Evolutionary conservation across 345 rosid species (phyloP), one percentile per base, ranked within the genome.

Genomic region (Gossypioides kirkii): DNA sequence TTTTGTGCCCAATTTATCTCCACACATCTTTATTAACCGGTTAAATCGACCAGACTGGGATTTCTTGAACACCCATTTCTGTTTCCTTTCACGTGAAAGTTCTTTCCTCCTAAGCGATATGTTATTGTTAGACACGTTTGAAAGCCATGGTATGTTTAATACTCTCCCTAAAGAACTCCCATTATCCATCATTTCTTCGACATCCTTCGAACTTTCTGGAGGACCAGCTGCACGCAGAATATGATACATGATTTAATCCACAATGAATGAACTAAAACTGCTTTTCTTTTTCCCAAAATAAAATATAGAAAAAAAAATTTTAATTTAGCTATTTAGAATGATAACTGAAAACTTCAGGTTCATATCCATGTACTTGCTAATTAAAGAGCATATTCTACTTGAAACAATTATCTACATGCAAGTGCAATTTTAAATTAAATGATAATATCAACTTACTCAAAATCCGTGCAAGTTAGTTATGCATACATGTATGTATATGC

Each of bases 31-130:
- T 58, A 83, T 70, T 68, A 87, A 53, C 55, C 62, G 73, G 3
- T 73, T 53, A 73, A 86, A 82, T 64, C 84, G 91, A 28, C 45
- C 63, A 2, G 32, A 80, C 4, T 82, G 76, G 32, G 73, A 54
- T 26, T 64, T 71, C 66, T 82, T 87, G 83, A 68, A 82, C 70
- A 85, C 54, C 77, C 83, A 86, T 62, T 73, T 89, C 56, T 73
- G 81, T 73, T 92, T 95, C 80, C 96, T 89, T 41, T 77, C 80
- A 23, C 92, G 93, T 16, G 80, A 79, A 17, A 76, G 20, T 77
- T 84, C 91, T 74, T 86, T 90, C 45, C 81, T 82, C 66, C 38
- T 79, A 42, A 49, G 12, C 22, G 83, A 65, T 42, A 74, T 22
- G n/a, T 73, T 69, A 13, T 26, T 17, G 50, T 62, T 71, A 36